Evolutionary conservation across 139 green algal genomes (phyloP), one percentile per base, ranked within the genome.

Genomic region (Nannochloris sp.): DNA sequence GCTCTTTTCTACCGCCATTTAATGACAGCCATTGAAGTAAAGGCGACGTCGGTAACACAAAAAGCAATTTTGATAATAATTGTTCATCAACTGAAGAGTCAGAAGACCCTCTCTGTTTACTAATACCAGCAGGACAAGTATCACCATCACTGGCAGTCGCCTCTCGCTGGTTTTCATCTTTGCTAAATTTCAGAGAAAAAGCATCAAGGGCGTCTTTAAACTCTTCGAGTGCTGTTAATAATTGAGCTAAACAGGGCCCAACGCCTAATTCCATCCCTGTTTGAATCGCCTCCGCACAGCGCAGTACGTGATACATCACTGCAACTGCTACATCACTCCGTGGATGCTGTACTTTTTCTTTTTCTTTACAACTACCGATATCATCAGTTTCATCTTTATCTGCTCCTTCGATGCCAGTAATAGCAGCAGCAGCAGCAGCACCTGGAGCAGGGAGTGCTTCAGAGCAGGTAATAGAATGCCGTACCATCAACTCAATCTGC

Each of bases 231-330:
- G 53, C 54, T 6, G 31, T 27, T 1, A 58, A 38, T 34, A 76
- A 60, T 30, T 30, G 29, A n/a, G 32, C 29, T 33, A 76, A 51
- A 51, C 60, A 68, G 9, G 51, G 32, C 1, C 29, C 33, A 0
- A 59, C 39, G 1, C 61, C 62, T 34, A 51, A 36, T 42, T 71
- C 70, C 53, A 76, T 51, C n/a, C 68, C 29, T 7, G 33, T 61
- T 51, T 54, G 46, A 37, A 76, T 54, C 3, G 70, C 61, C 24
- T 42, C 36, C 25, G 65, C 48, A 32, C 70, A 76, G 27, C 61
- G 39, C 6, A 47, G 54, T 23, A 72, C 70, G 5, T 76, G 70
- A 60, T 71, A 47, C 70, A 71, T 65, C 13, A 76, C 51, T 2
- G 55, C 62, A 32, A 76, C 38, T 15, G 70, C 70, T 9, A 55